Conservation (phyloP, 2,329 filamentous ascomycete genomes). For the Penicillium italicum region DNA sequence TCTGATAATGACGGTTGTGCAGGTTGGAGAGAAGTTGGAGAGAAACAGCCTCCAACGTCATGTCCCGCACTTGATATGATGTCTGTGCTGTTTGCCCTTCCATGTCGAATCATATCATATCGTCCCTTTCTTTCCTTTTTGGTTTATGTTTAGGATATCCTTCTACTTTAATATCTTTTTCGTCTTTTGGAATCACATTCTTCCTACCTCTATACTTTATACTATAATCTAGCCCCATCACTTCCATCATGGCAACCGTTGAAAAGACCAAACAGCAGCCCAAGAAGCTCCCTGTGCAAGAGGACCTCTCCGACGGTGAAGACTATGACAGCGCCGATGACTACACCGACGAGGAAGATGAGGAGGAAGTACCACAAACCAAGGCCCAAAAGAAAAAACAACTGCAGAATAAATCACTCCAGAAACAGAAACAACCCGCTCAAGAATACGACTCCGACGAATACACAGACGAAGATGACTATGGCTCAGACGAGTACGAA, state of each 20-base stretch:
- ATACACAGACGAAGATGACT: constrained; percentile 31
- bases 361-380: constrained; percentile 11
- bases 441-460: constrained; percentile 25
- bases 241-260: constrained; percentile 27
- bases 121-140: constrained; percentile 3
- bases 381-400: constrained; percentile 12
- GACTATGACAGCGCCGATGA: constrained; percentile 33
- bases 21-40: not conserved
- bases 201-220: not conserved
- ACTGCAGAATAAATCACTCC: constrained; percentile 11
- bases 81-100: not conserved
- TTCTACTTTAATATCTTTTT: not conserved
- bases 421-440: constrained; percentile 19
- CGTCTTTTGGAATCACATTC: not conserved
- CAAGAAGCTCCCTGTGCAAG: constrained; percentile 24
- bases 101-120: constrained; percentile 12
- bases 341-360: constrained; percentile 27
- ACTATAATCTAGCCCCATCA: not conserved
- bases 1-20: constrained; percentile 15
- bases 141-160: constrained; percentile 1
- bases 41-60: constrained; percentile 24
- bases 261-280: constrained; percentile 30
- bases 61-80: constrained; percentile 3
- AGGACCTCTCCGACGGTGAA: constrained; percentile 27
- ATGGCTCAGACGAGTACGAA: constrained; percentile 31